phyloP scores from a whole-genome alignment of 768 basidiomycete genomes.

The Tulasnella calospora region DNA sequence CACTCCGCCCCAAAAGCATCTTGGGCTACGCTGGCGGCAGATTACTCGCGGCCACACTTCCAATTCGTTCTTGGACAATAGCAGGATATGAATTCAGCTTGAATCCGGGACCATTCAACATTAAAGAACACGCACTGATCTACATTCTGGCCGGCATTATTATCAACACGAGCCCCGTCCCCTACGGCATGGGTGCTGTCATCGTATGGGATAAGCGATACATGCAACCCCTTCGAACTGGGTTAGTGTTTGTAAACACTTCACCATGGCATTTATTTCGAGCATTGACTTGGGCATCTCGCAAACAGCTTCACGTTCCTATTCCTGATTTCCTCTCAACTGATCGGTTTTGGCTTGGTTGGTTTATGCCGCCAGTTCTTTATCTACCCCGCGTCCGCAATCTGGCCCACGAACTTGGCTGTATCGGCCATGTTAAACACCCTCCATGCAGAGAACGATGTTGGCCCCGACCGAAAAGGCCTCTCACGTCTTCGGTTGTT shows the following conservation, averaged over 20 bases:
- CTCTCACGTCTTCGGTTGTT: conserved; percentile 82
- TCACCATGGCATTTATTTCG: neutral
- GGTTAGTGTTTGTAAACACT: conserved; percentile 37
- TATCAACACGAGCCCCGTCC: conserved; percentile 31
- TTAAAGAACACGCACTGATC: conserved; percentile 91
- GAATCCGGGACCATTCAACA: conserved; percentile 94
- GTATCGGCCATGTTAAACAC: conserved; percentile 91
- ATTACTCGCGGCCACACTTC: conserved; percentile 71
- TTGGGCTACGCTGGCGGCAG: conserved; percentile 84
- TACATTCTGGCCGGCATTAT: conserved; percentile 82
- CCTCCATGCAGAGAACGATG: conserved; percentile 84
- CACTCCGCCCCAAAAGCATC: neutral
- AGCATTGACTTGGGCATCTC: neutral
- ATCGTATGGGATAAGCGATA: conserved; percentile 80
- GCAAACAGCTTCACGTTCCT: conserved; percentile 57
- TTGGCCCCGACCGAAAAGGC: conserved; percentile 41
- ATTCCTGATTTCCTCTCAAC: conserved; percentile 79
- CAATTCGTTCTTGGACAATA: conserved; percentile 55
- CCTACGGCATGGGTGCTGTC: conserved; percentile 77
- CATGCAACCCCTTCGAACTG: conserved; percentile 56
- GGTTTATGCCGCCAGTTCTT: conserved; percentile 85
- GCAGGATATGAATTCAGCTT: conserved; percentile 65
- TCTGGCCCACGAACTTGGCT: conserved; percentile 95
- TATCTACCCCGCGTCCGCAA: conserved; percentile 96
- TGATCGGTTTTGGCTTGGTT: conserved; percentile 90